Percentiles rank a stretch among this genome's conserved stretches.
These are phyloP conservation scores for Gnomoniopsis smithogilvyi DNA, from an alignment of 2,329 filamentous ascomycete genomes.

Conservation along the genomic window DNA sequence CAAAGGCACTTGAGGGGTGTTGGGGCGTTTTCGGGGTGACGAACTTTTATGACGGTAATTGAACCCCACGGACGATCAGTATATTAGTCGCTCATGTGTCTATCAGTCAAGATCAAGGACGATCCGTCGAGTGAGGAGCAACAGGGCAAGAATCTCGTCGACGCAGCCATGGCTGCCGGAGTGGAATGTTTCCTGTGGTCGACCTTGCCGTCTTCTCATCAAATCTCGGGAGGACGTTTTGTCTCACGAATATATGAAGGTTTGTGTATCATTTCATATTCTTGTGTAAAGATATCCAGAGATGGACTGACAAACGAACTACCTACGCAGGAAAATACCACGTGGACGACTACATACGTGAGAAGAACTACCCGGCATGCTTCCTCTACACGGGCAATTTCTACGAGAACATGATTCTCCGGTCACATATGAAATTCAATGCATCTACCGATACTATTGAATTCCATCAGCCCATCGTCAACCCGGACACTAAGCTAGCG, in stretches of 20 bases:
- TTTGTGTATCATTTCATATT: no score
- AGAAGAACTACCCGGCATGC: conserved; percentile 3
- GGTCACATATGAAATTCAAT: conserved; percentile 12
- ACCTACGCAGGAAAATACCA: conserved; percentile 4
- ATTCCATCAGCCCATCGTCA: conserved; percentile 11
- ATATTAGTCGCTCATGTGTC: background rate
- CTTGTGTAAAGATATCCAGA: background rate
- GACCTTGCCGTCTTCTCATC: conserved; percentile 7
- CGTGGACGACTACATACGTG: conserved; percentile 11
- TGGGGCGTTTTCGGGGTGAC: conserved; percentile 16
- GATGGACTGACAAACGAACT: background rate
- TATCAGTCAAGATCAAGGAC: conserved; percentile 1
- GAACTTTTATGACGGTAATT: conserved; percentile 11
- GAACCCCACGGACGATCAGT: background rate
- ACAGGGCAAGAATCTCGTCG: conserved; percentile 14
- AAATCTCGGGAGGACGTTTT: conserved; percentile 10
- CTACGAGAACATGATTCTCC: conserved; percentile 13
- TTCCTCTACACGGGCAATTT: conserved; percentile 15
- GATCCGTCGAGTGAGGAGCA: conserved; percentile 14
- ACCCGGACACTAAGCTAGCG: conserved; percentile 12
- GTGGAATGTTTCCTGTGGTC: conserved; percentile 14
- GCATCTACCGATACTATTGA: conserved; percentile 4
- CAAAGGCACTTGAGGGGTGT: conserved; percentile 3
- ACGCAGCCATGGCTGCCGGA: conserved; percentile 6
- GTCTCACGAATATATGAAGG: conserved; percentile 11